Evolutionary conservation across 805 yeast species (phyloP), one percentile per base, ranked within the genome.

Genomic region (Cyberlindnera sargentensis): DNA sequence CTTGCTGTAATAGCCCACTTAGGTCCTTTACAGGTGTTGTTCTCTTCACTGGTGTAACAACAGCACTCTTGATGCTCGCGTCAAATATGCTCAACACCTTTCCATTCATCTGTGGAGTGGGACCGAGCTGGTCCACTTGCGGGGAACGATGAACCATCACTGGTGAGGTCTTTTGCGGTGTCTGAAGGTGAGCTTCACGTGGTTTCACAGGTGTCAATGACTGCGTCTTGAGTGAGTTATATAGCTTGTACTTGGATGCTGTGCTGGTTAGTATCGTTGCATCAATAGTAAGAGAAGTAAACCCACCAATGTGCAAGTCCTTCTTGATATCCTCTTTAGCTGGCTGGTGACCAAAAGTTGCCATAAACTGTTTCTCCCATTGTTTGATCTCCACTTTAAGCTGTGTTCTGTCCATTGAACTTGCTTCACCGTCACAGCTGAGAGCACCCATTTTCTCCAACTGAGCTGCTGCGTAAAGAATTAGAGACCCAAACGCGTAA

Each of bases 81-180:
- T 86, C 95, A 56, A 87, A 82, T 4, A 87, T 68, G 15, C 93
- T 80, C 31, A 84, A 59, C 0, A 85, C 84, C 42, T 82, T 74
- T 0, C 96, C 96, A 47, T 81, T 72, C 8, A 86, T 72, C 52
- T 87, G 95, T 0, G 96, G 96, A 0, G 96, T 87, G 1, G 96
- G 96, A 0, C 95, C 95, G 9, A 86, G 58, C 47, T 78, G 84
- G 0, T 54, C 40, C 6, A 47, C 41, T 4, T 38, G 20, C 8
- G 47, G 50, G 7, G 50, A 41, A 36, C 4, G 38, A 33, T 6
- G 36, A 25, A 24, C 26, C 25, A 23, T 28, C 27, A 29, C 34
- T 8, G 61, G 56, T 6, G 58, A 53, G 4, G 59, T 51, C 40
- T 52, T 51, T 29, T 52, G 52, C 7, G 58, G 58, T 3, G 58